These are phyloP conservation scores for Lablab purpureus DNA, from an alignment of 306 rosid species.

Conservation along the genomic window DNA sequence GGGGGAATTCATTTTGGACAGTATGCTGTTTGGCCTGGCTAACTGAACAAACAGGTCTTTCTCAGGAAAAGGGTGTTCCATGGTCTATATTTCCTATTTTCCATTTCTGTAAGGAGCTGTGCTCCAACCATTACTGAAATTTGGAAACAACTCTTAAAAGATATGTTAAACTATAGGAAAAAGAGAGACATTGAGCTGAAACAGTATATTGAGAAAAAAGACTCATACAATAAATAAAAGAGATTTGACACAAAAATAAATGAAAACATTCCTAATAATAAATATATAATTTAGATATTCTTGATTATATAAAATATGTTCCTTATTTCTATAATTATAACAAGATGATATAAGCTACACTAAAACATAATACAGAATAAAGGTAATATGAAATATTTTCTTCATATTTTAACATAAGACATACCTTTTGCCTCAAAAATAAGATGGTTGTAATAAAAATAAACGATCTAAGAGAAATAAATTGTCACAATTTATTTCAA, in stretches of 20 bases:
- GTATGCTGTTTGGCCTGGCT: background rate
- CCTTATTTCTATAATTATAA: too few species aligned
- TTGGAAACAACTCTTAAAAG: too few species aligned
- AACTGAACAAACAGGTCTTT: background rate
- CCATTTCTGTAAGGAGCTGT: background rate
- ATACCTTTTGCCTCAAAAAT: constrained; percentile 3
- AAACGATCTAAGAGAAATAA: constrained; percentile 8
- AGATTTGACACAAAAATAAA: too few species aligned
- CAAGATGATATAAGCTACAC: background rate
- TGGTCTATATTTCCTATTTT: background rate
- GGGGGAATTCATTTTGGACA: background rate
- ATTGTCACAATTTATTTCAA: background rate
- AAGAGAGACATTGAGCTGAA: too few species aligned
- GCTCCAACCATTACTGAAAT: background rate
- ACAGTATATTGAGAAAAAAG: too few species aligned
- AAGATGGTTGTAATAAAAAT: constrained; percentile 2
- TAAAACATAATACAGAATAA: constrained; percentile 17
- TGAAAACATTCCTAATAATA: too few species aligned
- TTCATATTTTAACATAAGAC: background rate
- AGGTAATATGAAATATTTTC: background rate
- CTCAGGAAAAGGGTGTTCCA: background rate
- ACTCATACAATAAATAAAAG: too few species aligned
- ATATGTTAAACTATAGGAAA: too few species aligned
- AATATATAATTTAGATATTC: too few species aligned
- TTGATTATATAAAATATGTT: too few species aligned